These are phyloP conservation scores for Trichoderma sp. DNA, from an alignment of 2,329 filamentous ascomycete species.

Conservation along the genomic window DNA sequence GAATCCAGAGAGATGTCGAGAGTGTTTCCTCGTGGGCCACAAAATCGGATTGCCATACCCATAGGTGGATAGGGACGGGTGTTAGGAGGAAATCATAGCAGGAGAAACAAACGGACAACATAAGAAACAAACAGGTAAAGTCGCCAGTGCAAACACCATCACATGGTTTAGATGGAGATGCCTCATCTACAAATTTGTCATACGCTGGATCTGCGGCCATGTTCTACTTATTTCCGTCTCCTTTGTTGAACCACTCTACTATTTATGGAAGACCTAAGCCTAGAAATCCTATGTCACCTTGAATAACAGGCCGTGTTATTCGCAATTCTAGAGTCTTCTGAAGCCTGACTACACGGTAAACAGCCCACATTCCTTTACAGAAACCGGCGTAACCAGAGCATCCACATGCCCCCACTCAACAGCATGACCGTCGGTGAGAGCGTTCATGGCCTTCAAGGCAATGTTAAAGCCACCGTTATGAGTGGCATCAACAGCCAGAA, in stretches of 20 bases:
- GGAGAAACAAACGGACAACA: background rate
- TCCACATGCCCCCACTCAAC: conserved; percentile 50
- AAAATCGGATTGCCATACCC: background rate
- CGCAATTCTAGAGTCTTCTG: background rate
- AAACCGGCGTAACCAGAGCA: conserved; percentile 45
- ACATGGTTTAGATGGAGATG: too few relatives aligned
- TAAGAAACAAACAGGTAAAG: background rate
- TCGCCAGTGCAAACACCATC: background rate
- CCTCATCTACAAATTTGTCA: too few relatives aligned
- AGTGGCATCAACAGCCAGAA: conserved; percentile 55
- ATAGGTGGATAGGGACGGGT: background rate
- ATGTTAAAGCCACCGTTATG: conserved; percentile 50
- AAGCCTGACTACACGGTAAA: background rate
- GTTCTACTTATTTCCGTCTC: background rate
- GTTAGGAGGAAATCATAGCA: background rate
- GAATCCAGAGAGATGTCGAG: background rate
- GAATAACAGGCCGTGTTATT: background rate
- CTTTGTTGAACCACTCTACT: too few relatives aligned
- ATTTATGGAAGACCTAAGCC: too few relatives aligned
- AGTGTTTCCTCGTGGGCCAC: background rate
- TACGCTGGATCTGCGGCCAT: too few relatives aligned
- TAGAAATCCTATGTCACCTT: background rate
- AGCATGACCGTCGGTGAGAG: conserved; percentile 51
- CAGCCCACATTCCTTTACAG: conserved; percentile 40
- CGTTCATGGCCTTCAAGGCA: conserved; percentile 52